Evolutionary conservation across 2,329 filamentous ascomycete species (phyloP), one percentile per base, ranked within the genome.

Genomic region (Phoma sp.): DNA sequence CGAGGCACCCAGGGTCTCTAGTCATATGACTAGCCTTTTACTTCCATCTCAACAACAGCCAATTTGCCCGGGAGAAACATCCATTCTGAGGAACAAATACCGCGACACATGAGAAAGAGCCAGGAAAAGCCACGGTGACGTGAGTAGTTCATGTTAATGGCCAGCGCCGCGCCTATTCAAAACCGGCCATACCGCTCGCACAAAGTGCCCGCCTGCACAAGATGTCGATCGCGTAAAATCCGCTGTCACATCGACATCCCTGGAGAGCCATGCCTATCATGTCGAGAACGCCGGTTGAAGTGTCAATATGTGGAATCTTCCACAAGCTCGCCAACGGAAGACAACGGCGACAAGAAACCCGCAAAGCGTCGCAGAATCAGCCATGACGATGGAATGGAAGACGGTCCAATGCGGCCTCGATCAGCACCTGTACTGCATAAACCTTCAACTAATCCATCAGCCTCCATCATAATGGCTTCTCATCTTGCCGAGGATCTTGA

Each of bases 101-200:
- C 41, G 41, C 25, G 11, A 41, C 18, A 37, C n/a, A 37, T 42
- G 36, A 14, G 23, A 42, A 47, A 50, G 52, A 50, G 52, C 42
- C 39, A 39, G 43, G 24, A 43, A 24, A 23, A 32, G 10, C 8
- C 35, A 29, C 29, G 4, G 38, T 35, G 35, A 22, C 27, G 30
- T 43, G 23, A 7, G 22, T n/a, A 24, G 38, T 13, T 47, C 9
- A 49, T 14, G 48, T 66, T 62, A 55, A 73, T 73, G 70, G 67
- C 69, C 61, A 65, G 59, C 61, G 62, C 65, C 38, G 60, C 65
- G 36, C 57, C 70, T 36, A 67, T 72, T 38, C 71, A 73, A 50
- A 70, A 65, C 52, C 65, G 76, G 52, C 76, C 76, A 18, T 78
- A 78, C 56, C 74, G 76, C 36, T 77, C 75, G 24, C 75, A 77